Evolutionary conservation across 148 eudicot genomes (phyloP), one percentile per base, ranked within the genome.

Genomic region (Vaccinium macrocarpon): DNA sequence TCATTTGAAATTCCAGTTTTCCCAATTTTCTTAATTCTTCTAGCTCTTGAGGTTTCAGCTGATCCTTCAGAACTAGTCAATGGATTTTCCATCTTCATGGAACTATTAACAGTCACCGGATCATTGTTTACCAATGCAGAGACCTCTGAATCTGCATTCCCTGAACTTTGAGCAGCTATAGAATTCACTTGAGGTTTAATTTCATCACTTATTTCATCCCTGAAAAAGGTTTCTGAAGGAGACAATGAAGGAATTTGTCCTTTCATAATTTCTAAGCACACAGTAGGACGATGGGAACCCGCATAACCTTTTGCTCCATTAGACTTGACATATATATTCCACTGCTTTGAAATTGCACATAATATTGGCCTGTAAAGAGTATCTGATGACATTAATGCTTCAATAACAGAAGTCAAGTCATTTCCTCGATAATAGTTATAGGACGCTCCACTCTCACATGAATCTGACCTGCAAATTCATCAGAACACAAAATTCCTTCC

Each of bases 401-500:
- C 91, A 89, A 91, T 87, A 85, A 97, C 87, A 76, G 80, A 57
- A 70, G 88, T 81, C 78, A 95, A 85, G 79, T 97, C 98, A 88
- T 89, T 91, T 83, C 84, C 91, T 86, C 90, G 89, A 86, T 97
- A 97, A 85, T 90, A 93, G 70, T 72, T 87, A 85, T 84, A 89
- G 32, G 91, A 89, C 68, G 92, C 88, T 62, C 92, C 91, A 6
- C 84, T 86, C 76, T 90, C 92, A 78, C 77, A 79, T 76, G 90
- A 89, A 84, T 94, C 95, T 64, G 93, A 91, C 91, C 99, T 96
- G 96, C 90, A 91, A 84, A 83, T 85, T 81, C 80, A 79, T 68
- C 64, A 84, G 46, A 85, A 82, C 55, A 81, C 85, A 85, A 89
- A 81, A 55, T 87, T 56, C 51, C 79, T 16, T 56, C 10, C 74